Evolutionary conservation across 495 filamentous ascomycete genomes (phyloP), one percentile per base, ranked within the genome.

Genomic region (Neurospora africana): DNA sequence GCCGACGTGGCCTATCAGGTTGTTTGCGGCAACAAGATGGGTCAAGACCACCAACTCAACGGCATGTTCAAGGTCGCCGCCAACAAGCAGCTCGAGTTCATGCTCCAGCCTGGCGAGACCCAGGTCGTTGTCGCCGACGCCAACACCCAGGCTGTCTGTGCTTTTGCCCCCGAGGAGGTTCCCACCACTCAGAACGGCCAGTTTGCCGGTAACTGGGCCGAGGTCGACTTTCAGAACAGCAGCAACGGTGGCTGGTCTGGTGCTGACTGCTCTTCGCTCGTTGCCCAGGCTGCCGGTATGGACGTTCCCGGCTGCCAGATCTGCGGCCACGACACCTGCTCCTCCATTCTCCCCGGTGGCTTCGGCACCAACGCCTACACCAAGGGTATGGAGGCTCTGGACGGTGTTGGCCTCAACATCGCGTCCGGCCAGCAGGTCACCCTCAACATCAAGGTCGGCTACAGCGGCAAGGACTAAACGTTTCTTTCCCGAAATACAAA

Each of bases 11-110:
- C 73, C 23, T 78, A 80, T 67, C 65, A 77, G 73, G 80, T 81
- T 58, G 17, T 71, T 27, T 82, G 80, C 79, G 74, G 30, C 72
- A 80, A 82, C 78, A 83, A 83, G 79, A 81, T 83, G 58, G 81
- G 81, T 68, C 69, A 76, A 33, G 72, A 78, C 23, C 70, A 73
- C 30, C 67, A 41, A 5, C 72, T 80, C 71, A 80, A 77, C 36
- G 80, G 80, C 74, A 76, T 77, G 74, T 83, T 79, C 77, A 72
- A 76, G 35, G 69, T 74, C 6, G 33, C 7, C 19, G 61, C 71
- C 65, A 72, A 78, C 72, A 35, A 75, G 19, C 76, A 73, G 27
- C 71, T 81, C 65, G 68, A 58, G 36, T 82, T 83, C 78, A 76
- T 17, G 69, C 74, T 83, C 27, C 37, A 67, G 65, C 77, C 79